Evolutionary conservation across 2,329 filamentous ascomycete genomes (phyloP).

Genomic region (Fusarium irregulare): DNA sequence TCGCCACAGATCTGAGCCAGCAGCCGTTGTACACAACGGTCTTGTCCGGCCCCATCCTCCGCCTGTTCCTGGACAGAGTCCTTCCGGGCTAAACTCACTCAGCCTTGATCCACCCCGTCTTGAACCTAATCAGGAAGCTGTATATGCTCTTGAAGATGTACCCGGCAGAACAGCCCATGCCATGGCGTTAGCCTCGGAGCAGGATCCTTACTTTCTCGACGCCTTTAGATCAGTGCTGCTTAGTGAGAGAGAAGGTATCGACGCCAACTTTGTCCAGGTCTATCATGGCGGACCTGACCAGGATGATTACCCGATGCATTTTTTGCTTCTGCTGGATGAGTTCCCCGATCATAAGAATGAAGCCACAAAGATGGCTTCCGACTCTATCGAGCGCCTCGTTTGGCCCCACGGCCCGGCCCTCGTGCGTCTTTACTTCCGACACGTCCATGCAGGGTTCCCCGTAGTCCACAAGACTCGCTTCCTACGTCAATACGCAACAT

Average conservation of each 20-base stretch:
- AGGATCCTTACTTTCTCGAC: conserved; percentile 59
- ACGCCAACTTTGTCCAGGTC: conserved; percentile 59
- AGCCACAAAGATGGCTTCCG: conserved; percentile 53
- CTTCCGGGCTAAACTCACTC: neutral
- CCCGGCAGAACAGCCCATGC: conserved; percentile 57
- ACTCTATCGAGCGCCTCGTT: conserved; percentile 57
- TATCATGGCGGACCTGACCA: conserved; percentile 50
- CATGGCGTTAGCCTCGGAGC: conserved; percentile 59
- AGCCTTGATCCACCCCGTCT: conserved; percentile 16
- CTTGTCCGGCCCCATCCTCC: conserved; percentile 33
- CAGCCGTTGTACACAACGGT: conserved; percentile 45
- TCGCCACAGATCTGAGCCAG: conserved; percentile 22
- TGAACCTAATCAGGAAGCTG: conserved; percentile 19
- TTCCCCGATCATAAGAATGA: conserved; percentile 58
- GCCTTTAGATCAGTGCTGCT: conserved; percentile 60
- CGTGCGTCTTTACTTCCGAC: conserved; percentile 58
- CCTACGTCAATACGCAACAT: conserved; percentile 52
- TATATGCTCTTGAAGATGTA: conserved; percentile 57
- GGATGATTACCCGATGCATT: conserved; percentile 58
- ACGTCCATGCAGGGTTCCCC: conserved; percentile 58
- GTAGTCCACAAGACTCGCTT: conserved; percentile 59
- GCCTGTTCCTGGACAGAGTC: conserved; percentile 4
- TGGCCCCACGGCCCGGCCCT: conserved; percentile 55
- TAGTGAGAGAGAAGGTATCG: conserved; percentile 57
- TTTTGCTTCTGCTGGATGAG: conserved; percentile 57